Base-by-base conservation (phyloP, 177 flowering plant species). In the Vitis hybrid region DNA sequence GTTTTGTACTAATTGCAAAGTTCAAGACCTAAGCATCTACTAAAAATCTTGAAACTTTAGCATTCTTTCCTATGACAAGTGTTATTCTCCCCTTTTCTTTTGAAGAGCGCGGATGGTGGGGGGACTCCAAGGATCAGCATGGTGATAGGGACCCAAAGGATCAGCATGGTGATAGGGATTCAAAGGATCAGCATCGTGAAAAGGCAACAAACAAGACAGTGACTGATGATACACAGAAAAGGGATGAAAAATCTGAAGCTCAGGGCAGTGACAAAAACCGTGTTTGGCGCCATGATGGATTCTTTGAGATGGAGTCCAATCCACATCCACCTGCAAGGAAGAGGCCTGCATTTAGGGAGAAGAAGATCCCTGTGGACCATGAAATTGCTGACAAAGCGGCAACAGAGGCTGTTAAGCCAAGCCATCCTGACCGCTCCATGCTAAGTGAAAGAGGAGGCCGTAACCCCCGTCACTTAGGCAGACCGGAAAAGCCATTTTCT, bases 291-390 rank as follows among this genome's bases (percentile, higher is more conserved):
- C 99, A 95, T 73, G 95, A 92, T 72, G 79, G 89, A 17, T 89
- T 79, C 72, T 74, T 64, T 61, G 86, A 92, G 72, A 73, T 80
- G 80, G 91, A 90, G 72, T 78, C 78, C 18, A 78, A 83, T 61
- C 85, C 78, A 45, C 72, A 76, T 15, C 87, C 83, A 51, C 84
- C 87, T 71, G 70, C 80, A 5, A 81, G 86, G 72, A 96, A 86
- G 74, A 85, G 98, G 58, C 98, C 93, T 15, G 87, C 97, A 68
- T 96, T 96, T 79, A 84, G 91, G 59, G 99, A 96, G 85, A 81
- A 85, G 77, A 96, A 92, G 70, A 59, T 75, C 56, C 76, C 81
- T 15, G 72, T 66, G 1, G 92, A 85, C 15, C 23, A 83, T 64
- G 86, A 72, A 73, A 72, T 72, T 72, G 68, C 63, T 49, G 79